Evolutionary conservation across 2,329 filamentous ascomycete species (phyloP).

Genomic region (Alternaria brassicae): DNA sequence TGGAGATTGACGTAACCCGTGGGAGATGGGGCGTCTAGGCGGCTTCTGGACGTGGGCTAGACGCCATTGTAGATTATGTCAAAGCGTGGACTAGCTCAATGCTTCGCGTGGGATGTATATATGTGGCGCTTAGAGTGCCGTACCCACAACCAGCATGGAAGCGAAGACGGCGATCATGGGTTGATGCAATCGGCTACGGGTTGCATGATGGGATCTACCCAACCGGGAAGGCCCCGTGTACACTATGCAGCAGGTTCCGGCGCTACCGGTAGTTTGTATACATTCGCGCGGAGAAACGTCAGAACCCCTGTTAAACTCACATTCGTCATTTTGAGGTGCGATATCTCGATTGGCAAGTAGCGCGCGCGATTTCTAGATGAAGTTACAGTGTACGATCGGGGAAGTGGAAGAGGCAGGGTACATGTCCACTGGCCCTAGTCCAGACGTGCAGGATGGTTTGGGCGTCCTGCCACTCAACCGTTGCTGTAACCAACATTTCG

Average conservation of each 20-base stretch:
- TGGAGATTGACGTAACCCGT: not conserved
- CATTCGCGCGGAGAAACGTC: not conserved
- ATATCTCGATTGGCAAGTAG: not conserved
- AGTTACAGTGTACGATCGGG: conserved; percentile 12
- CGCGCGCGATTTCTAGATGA: not conserved
- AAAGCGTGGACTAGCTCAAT: not conserved
- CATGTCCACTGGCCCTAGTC: conserved; percentile 9
- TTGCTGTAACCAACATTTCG: conserved; percentile 1
- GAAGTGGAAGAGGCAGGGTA: conserved; percentile 10
- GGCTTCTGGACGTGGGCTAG: not conserved
- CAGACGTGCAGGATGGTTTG: not conserved
- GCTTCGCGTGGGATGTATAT: not conserved
- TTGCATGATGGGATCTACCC: not conserved
- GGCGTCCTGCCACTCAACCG: conserved; percentile 13
- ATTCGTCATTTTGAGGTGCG: conserved; percentile 13
- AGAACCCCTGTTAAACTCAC: not conserved
- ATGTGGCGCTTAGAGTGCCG: not conserved
- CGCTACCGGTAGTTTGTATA: conserved; percentile 13
- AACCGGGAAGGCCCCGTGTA: not conserved
- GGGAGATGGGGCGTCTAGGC: not conserved
- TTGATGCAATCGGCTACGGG: not conserved
- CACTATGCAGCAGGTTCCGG: not conserved
- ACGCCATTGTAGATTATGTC: not conserved
- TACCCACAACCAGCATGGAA: not conserved
- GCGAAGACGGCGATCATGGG: not conserved